Percentiles rank a stretch among this genome's conserved stretches.
These are phyloP conservation scores for Cutaneotrichosporon sp. DNA, from an alignment of 1,284 basidiomycete genomes.

Conservation along the genomic window DNA sequence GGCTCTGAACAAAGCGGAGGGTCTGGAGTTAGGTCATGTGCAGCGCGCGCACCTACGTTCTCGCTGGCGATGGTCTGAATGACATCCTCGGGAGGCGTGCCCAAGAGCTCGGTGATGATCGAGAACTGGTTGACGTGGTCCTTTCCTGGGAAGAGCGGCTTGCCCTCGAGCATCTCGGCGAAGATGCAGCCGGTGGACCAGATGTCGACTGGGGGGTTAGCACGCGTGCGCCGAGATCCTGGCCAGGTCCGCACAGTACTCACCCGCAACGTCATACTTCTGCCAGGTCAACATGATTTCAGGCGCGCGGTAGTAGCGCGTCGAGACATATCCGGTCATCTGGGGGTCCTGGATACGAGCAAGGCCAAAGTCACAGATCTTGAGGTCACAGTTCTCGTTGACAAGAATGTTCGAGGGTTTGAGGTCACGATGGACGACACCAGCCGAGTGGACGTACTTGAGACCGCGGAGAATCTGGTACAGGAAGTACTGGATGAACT, in stretches of 20 bases:
- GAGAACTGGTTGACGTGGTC: conserved; percentile 99
- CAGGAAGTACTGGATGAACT: conserved; percentile 99
- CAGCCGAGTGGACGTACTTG: conserved; percentile 99
- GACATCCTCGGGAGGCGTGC: conserved; percentile 98
- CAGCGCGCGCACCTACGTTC: conserved; percentile 64
- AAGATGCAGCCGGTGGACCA: conserved; percentile 99
- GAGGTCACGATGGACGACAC: conserved; percentile 97
- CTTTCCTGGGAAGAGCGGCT: conserved; percentile 98
- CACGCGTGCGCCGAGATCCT: neutral
- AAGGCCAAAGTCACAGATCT: conserved; percentile 98
- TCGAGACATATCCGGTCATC: conserved; percentile 99
- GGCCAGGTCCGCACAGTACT: conserved; percentile 25
- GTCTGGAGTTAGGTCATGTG: conserved; percentile 61
- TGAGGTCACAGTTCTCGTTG: conserved; percentile 99
- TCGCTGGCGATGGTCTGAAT: conserved; percentile 98
- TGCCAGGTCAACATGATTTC: conserved; percentile 99
- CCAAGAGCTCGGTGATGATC: conserved; percentile 97
- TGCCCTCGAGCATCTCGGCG: conserved; percentile 99
- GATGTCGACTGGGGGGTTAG: conserved; percentile 69
- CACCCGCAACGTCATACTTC: conserved; percentile 93
- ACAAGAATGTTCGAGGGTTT: conserved; percentile 99
- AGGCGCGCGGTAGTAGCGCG: conserved; percentile 96
- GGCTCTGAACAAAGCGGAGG: conserved; percentile 94
- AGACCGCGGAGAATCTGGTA: conserved; percentile 98
- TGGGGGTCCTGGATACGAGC: conserved; percentile 90